Evolutionary conservation across 2,329 filamentous ascomycete species (phyloP).

Genomic region (Stagonosporopsis tanaceti): DNA sequence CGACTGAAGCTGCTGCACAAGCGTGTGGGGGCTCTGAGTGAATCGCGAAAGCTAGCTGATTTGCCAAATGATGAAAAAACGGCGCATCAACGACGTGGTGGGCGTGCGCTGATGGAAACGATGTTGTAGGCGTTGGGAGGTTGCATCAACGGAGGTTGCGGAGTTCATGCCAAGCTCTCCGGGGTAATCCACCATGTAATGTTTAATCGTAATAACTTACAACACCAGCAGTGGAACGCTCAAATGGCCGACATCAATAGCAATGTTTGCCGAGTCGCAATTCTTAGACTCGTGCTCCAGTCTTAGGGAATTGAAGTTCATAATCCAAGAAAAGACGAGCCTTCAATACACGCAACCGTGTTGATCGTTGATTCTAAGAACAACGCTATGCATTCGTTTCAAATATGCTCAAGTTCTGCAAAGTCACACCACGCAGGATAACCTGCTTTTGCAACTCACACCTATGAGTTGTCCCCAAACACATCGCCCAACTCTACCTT

Average conservation of each 20-base stretch:
- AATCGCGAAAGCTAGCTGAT: slow-evolving; percentile 25
- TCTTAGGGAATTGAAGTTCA: not conserved
- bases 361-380: not conserved
- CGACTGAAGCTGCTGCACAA: slow-evolving; percentile 14
- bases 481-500: slow-evolving; percentile 80
- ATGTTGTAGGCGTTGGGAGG: slow-evolving; percentile 28
- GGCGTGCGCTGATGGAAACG: slow-evolving; percentile 34
- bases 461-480: slow-evolving; percentile 33
- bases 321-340: no score
- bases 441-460: slow-evolving; percentile 11
- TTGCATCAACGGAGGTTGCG: slow-evolving; percentile 37
- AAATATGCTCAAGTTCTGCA: slow-evolving; percentile 4
- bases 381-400: slow-evolving; percentile 17
- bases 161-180: slow-evolving; percentile 25
- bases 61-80: not conserved
- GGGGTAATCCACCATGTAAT: slow-evolving; percentile 8
- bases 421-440: slow-evolving; percentile 1
- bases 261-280: no score
- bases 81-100: slow-evolving; percentile 19
- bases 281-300: no score
- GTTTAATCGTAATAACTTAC: not conserved
- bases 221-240: not conserved
- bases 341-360: not conserved
- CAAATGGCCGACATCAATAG: not conserved
- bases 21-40: not conserved